Evolutionary conservation across 371 early-diverging fungal species (phyloP), one percentile per base, ranked within the genome.

Genomic region (Mortierella sp.): DNA sequence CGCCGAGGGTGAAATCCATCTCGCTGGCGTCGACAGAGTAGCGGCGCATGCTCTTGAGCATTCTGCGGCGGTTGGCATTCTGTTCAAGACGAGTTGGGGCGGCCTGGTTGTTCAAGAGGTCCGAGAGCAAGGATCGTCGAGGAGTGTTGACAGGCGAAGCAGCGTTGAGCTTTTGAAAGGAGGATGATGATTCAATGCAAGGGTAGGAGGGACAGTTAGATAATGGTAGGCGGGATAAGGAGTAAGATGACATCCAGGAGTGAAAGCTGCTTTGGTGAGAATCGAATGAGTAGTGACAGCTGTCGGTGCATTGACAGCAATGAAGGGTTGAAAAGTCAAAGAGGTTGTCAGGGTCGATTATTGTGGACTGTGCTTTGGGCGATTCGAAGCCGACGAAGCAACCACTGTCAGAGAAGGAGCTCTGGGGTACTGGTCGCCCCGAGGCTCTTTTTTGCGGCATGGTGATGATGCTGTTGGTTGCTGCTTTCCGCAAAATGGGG

Each of bases 21-120:
- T 86, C 86, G 55, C 77, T 79, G 56, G 80, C 82, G 44, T 86
- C 86, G 2, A 86, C 79, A 49, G 86, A 86, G 56, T 82, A 86
- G 10, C 82, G 86, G 60, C 86, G 86, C 86, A 86, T 86, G 70
- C 82, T 82, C 80, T 86, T 86, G 72, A 86, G 82, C 82, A 86
- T 82, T 41, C 86, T 73, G 29, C 86, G 82, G 48, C 86, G 86
- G 38, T 80, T 76, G 24, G 82, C 86, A 16, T 79, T 81, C 70
- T 86, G 86, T 35, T 86, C 86, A 14, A 82, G 70, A 21, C 82
- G 86, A 24, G 71, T 82, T 14, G 82, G 80, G 14, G 77, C 56
- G 7, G 74, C 78, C 49, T 86, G 86, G 75, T 46, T 82, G 71
- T 71, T 86, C 24, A 86, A 54, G 44, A 82, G 79, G 27, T 86